These are phyloP conservation scores for Nephelium lappaceum DNA, from an alignment of 345 rosid genomes.

Conservation along the genomic window DNA sequence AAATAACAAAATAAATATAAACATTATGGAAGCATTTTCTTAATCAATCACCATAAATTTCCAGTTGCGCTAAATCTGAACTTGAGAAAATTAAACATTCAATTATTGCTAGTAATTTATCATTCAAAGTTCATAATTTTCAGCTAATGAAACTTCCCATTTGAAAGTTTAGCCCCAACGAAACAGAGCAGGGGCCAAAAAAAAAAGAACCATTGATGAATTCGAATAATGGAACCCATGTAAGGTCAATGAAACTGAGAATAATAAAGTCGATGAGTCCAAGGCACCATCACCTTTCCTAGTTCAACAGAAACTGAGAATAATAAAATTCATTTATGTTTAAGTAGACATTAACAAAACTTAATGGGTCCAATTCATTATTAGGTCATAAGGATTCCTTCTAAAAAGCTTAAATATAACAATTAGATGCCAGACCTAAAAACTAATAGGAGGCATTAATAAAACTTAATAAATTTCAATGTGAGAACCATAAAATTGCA, in stretches of 20 bases:
- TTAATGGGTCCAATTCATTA: slow-evolving; percentile 22
- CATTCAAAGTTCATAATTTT: background rate
- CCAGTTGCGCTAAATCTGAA: background rate
- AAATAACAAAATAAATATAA: background rate
- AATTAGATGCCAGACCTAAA: slow-evolving; percentile 2
- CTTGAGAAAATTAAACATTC: background rate
- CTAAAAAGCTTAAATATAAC: slow-evolving; percentile 6
- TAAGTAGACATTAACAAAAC: slow-evolving; percentile 16
- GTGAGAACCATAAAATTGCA: background rate
- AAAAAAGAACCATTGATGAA: slow-evolving; percentile 9
- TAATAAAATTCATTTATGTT: background rate
- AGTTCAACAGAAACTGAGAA: slow-evolving; percentile 14
- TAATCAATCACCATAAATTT: background rate
- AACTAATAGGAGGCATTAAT: background rate
- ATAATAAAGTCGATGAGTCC: background rate
- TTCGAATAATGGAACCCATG: slow-evolving; percentile 6
- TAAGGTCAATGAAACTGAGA: slow-evolving; percentile 6
- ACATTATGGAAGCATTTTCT: background rate
- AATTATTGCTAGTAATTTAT: background rate
- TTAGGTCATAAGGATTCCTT: slow-evolving; percentile 30
- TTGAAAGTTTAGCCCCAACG: background rate
- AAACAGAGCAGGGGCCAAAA: background rate
- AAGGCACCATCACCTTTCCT: slow-evolving; percentile 27
- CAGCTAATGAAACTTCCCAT: background rate
- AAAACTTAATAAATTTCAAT: background rate